Evolutionary conservation across 805 yeast genomes (phyloP).

Genomic region (Schwanniomyces yamadae): DNA sequence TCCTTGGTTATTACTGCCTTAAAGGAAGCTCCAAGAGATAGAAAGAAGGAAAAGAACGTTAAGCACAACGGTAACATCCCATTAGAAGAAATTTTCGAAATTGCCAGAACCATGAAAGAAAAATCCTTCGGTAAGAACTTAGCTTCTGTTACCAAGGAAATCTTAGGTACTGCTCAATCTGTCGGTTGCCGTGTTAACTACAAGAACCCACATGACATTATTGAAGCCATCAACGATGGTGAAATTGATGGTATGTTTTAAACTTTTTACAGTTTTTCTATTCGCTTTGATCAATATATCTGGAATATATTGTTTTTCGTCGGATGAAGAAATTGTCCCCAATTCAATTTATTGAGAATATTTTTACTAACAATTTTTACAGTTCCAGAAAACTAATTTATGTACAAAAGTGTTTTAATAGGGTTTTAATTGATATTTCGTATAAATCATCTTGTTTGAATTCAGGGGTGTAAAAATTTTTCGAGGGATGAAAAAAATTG

Average conservation of each 20-base stretch:
- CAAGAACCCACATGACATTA: constrained; percentile 98
- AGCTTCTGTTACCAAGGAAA: constrained; percentile 97
- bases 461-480: neutral
- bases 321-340: neutral
- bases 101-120: constrained; percentile 96
- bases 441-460: neutral
- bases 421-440: constrained; percentile 31
- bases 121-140: constrained; percentile 97
- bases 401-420: constrained; percentile 39
- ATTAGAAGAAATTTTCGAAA: constrained; percentile 91
- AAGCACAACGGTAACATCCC: constrained; percentile 99
- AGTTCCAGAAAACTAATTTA: constrained; percentile 71
- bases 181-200: constrained; percentile 99
- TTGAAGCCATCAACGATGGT: constrained; percentile 98
- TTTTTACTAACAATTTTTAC: constrained; percentile 13
- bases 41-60: constrained; percentile 99
- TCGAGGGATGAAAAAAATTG: neutral
- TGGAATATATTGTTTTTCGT: constrained; percentile 22
- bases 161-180: constrained; percentile 99
- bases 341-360: neutral
- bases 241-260: constrained; percentile 67
- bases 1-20: constrained; percentile 98
- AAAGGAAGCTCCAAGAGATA: constrained; percentile 99
- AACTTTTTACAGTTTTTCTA: constrained; percentile 29
- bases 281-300: neutral